Evolutionary conservation across 2,329 filamentous ascomycete species (phyloP).

Genomic region (Clonostachys byssicola): DNA sequence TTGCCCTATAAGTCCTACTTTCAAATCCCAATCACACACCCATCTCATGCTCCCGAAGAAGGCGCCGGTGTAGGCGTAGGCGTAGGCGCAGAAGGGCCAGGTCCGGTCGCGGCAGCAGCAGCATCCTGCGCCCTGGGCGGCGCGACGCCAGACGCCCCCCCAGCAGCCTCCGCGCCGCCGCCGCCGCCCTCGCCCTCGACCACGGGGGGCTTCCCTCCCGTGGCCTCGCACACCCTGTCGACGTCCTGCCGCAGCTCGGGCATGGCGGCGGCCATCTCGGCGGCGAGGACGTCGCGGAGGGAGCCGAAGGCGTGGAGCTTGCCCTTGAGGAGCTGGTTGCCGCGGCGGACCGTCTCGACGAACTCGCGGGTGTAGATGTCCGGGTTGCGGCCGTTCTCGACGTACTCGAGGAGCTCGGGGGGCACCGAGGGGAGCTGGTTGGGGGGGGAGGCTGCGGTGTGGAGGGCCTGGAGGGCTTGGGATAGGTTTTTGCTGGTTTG

Average conservation of each 20-base stretch:
- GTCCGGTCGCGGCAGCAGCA: background rate
- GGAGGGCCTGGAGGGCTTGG: conserved; percentile 28
- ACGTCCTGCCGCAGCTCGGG: conserved; percentile 55
- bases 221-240: conserved; percentile 41
- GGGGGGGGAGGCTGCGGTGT: conserved; percentile 32
- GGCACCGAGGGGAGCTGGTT: conserved; percentile 48
- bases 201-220: conserved; percentile 21
- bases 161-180: background rate
- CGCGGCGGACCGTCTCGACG: conserved; percentile 61
- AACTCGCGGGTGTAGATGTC: conserved; percentile 74
- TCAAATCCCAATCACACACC: no score
- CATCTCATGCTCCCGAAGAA: no score
- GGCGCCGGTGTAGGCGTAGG: background rate
- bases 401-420: conserved; percentile 62
- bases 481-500: conserved; percentile 30
- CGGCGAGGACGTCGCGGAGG: conserved; percentile 60
- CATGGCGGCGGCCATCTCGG: conserved; percentile 51
- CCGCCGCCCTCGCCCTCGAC: background rate
- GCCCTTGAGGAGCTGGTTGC: conserved; percentile 64
- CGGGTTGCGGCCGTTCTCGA: conserved; percentile 67
- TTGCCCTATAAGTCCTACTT: no score
- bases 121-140: background rate
- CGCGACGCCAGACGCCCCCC: no score
- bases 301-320: conserved; percentile 57
- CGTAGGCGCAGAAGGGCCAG: background rate